A percentile compares a stretch with the other conserved stretches of the same genome.
Evolutionary conservation across 257 asterid genomes (phyloP).

Genomic region (Cordia subcordata): DNA sequence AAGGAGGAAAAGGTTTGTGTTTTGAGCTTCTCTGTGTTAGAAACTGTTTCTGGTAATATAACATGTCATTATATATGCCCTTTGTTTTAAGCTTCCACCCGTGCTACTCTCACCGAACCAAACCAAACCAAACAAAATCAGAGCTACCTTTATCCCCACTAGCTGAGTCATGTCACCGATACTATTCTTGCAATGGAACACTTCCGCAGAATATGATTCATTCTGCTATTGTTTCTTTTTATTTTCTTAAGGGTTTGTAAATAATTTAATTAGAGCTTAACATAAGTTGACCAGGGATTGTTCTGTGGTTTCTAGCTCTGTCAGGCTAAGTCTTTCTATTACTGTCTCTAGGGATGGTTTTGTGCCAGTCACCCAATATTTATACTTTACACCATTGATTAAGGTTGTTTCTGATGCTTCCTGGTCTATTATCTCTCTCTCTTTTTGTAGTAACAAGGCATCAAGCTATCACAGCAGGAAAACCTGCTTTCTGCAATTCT

Average conservation of each 20-base stretch:
- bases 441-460: slow-evolving; percentile 32
- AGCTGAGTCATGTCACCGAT: too few relatives aligned
- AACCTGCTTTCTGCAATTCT: slow-evolving; percentile 22
- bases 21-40: background rate
- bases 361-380: background rate
- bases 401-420: background rate
- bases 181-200: too few relatives aligned
- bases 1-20: slow-evolving; percentile 50
- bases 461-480: slow-evolving; percentile 26
- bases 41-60: background rate
- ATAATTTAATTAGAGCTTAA: too few relatives aligned
- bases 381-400: background rate
- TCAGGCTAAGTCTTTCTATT: too few relatives aligned
- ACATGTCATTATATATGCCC: background rate
- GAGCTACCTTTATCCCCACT: too few relatives aligned
- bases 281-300: background rate
- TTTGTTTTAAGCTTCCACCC: background rate
- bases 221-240: too few relatives aligned
- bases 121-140: too few relatives aligned
- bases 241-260: too few relatives aligned
- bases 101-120: too few relatives aligned
- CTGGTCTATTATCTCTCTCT: slow-evolving; percentile 1
- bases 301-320: background rate
- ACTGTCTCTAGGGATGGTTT: too few relatives aligned
- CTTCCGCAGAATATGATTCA: too few relatives aligned